Base-by-base conservation (phyloP, 2,329 filamentous ascomycete species). In the Cryphonectria radicalis region DNA sequence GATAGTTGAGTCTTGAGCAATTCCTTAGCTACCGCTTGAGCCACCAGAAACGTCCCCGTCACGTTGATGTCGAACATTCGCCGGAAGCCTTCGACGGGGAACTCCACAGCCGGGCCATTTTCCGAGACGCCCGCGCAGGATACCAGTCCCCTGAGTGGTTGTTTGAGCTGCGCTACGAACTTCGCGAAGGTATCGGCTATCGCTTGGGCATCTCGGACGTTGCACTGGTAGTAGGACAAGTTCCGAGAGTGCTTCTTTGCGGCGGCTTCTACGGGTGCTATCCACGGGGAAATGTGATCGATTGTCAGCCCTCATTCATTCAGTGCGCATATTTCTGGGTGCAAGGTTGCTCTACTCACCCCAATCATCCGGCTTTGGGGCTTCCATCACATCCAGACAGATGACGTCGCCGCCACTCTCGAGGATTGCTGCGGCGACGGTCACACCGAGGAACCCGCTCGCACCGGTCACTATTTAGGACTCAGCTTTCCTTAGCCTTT, bases 41-140 rank as follows among this genome's bases (percentile, higher is more conserved):
- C 91, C 76, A 90, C 92, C 79, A 91, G 84, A 80, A 90, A 91
- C 37, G 87, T 89, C n/a, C 91, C 92, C 65, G 86, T 91, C 75
- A 93, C 82, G 79, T 93, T 92, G 74, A 91, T 90, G 77, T 90
- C 84, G 77, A 93, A 83, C 76, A 93, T 90, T 79, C 91, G 87
- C 76, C 90, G 85, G 85, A 91, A 93, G 78, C 89, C 88, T 78
- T 90, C 78, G 37, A 81, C 77, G 4, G 82, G 80, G 68, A 86
- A 86, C 13, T 85, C 84, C 53, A 86, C 73, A 1, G 84, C 84
- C 0, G 82, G 80, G 1, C 82, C 77, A 75, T 83, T 82, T 72
- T 85, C 83, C 73, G 86, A 83, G 55, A 87, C 84, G 28, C 84
- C 85, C 17, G 85, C 85, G 70, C 83, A 86, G 7, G 84, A 83